A percentile compares a stretch with the other conserved stretches of the same genome.
These are phyloP conservation scores for Fusarium ambrosium DNA, from an alignment of 2,329 filamentous ascomycete genomes.

Conservation along the genomic window DNA sequence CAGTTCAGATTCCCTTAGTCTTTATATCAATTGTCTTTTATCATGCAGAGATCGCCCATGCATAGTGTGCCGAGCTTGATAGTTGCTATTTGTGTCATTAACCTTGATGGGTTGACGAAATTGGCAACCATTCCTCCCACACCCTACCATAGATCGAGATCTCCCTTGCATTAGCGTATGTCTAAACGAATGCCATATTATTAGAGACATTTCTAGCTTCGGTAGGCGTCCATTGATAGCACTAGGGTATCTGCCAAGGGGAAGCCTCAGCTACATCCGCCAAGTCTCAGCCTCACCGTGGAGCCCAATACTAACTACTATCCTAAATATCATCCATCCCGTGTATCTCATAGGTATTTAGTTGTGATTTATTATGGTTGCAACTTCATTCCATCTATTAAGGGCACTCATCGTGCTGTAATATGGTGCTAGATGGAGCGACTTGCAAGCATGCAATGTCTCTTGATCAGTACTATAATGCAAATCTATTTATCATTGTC, in stretches of 20 bases:
- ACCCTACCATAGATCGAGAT: neutral
- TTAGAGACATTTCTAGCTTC: neutral
- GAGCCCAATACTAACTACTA: neutral
- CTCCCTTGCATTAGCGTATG: neutral
- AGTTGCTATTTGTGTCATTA: neutral
- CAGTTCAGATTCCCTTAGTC: neutral
- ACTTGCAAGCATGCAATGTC: neutral
- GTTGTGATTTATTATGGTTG: neutral
- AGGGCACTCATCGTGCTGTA: neutral
- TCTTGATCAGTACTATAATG: neutral
- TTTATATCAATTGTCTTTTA: neutral
- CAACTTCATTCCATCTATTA: neutral
- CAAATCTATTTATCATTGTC: neutral
- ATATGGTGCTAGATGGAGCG: neutral
- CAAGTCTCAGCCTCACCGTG: neutral
- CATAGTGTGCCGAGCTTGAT: neutral
- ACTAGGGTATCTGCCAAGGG: neutral
- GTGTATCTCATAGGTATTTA: rapidly evolving
- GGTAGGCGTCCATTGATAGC: neutral
- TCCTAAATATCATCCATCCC: neutral
- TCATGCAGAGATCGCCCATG: neutral
- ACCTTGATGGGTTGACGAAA: neutral
- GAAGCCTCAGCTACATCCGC: neutral
- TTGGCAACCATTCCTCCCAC: neutral
- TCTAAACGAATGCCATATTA: neutral